phyloP scores from a whole-genome alignment of 2,329 filamentous ascomycete genomes.

The Rhynchosporium secalis region DNA sequence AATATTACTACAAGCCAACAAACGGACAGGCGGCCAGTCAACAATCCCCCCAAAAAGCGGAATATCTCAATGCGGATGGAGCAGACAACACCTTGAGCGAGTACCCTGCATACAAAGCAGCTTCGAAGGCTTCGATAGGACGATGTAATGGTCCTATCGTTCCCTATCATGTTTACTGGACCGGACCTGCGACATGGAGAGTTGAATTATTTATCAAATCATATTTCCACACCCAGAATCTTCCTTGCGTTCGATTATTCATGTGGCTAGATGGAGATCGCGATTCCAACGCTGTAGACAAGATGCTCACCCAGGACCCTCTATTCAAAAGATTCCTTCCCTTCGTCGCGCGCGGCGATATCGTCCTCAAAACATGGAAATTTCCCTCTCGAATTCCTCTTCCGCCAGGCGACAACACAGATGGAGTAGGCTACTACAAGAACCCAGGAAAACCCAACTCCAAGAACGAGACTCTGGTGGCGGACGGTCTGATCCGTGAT shows the following conservation, averaged over 20 bases:
- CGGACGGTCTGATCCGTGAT: conserved; percentile 53
- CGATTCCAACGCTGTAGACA: conserved; percentile 50
- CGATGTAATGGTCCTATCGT: conserved; percentile 56
- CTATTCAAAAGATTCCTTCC: conserved; percentile 54
- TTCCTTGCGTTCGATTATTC: conserved; percentile 54
- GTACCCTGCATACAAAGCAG: conserved; percentile 40
- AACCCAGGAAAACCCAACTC: conserved; percentile 45
- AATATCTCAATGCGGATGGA: conserved; percentile 41
- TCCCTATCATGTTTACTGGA: conserved; percentile 58
- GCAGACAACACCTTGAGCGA: conserved; percentile 38
- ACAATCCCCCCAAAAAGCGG: conserved; percentile 36
- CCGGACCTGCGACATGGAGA: conserved; percentile 56
- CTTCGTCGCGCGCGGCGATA: conserved; percentile 53
- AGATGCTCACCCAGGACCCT: conserved; percentile 52
- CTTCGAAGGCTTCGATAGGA: conserved; percentile 47
- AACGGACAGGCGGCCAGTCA: conserved; percentile 38
- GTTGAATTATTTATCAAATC: conserved; percentile 58
- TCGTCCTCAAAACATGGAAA: conserved; percentile 53
- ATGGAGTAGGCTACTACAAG: conserved; percentile 52
- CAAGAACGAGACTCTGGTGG: conserved; percentile 43
- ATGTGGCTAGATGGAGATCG: conserved; percentile 56
- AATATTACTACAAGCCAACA: conserved; percentile 51
- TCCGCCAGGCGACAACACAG: conserved; percentile 49
- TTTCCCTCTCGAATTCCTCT: conserved; percentile 54
- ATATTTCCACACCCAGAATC: conserved; percentile 57